Percentiles rank a stretch among this genome's conserved stretches.
Evolutionary conservation across 148 eudicot species (phyloP).

Genomic region (Persicaria tinctoria): DNA sequence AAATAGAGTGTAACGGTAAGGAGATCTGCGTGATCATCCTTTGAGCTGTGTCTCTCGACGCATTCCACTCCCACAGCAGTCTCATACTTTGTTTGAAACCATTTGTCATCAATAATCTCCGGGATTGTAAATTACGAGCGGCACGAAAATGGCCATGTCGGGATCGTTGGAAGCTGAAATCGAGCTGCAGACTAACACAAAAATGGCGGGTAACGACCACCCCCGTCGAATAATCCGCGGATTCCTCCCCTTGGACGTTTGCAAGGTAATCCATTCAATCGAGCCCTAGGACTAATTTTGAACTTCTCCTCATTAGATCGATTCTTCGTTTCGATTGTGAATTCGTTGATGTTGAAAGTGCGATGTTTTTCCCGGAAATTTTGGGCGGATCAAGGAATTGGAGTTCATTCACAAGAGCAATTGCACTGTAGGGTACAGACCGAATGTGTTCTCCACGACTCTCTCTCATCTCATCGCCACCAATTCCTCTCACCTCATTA

Average conservation of each 20-base stretch:
- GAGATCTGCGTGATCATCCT: no score
- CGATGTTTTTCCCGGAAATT: not conserved
- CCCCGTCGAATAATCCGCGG: conserved; percentile 12
- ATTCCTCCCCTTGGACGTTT: conserved; percentile 6
- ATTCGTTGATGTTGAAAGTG: not conserved
- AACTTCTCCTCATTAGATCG: no score
- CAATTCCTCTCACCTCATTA: conserved; percentile 59
- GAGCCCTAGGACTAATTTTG: not conserved
- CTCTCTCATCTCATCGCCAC: conserved; percentile 95
- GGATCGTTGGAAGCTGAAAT: not conserved
- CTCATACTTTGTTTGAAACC: no score
- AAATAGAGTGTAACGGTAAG: no score
- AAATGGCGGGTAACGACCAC: conserved; percentile 10
- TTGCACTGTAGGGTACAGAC: conserved; percentile 82
- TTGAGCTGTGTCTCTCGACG: no score
- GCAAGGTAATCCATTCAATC: conserved; percentile 2
- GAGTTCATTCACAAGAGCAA: conserved; percentile 91
- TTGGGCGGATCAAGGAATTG: conserved; percentile 42
- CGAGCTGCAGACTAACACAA: not conserved
- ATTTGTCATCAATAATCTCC: no score
- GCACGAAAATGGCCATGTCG: not conserved
- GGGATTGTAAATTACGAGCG: no score
- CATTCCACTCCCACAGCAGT: no score
- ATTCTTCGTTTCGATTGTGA: not conserved
- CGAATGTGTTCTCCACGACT: conserved; percentile 89